Evolutionary conservation across 163 green algal genomes (phyloP).

Genomic region (Chlamydomonas reinhardtii): DNA sequence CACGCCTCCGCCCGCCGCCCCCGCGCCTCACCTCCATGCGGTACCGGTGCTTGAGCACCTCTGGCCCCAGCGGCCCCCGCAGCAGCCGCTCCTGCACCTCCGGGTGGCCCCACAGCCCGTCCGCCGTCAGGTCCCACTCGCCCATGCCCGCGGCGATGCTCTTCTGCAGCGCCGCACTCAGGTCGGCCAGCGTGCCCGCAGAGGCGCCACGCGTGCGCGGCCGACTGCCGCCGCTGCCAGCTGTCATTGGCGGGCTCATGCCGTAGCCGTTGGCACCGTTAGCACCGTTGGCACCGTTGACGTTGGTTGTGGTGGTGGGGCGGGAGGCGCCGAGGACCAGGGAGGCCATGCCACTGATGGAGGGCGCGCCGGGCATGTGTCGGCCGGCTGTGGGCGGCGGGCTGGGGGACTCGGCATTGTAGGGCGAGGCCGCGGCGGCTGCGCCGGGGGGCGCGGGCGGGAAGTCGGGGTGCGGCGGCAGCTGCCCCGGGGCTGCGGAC

Average conservation of each 20-base stretch:
- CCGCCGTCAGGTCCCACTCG: slow-evolving; percentile 58
- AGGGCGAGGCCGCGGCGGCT: neutral
- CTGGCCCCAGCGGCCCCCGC: slow-evolving; percentile 54
- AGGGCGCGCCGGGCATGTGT: neutral
- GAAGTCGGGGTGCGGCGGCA: neutral
- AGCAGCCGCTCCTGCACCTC: slow-evolving; percentile 28
- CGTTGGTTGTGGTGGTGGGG: neutral
- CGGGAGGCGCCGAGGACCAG: neutral
- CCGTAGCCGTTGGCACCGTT: neutral
- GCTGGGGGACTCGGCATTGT: neutral
- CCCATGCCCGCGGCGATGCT: slow-evolving; percentile 50
- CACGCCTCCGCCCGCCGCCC: neutral
- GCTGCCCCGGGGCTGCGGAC: neutral
- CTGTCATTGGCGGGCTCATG: neutral
- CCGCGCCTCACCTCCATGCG: slow-evolving; percentile 23
- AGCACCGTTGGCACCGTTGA: no score
- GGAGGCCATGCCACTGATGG: slow-evolving; percentile 4
- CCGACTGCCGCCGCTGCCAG: neutral
- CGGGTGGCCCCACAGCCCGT: slow-evolving; percentile 26
- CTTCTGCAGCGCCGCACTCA: slow-evolving; percentile 32
- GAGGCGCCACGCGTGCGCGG: neutral
- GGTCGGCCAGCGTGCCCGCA: slow-evolving; percentile 25
- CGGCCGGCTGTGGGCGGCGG: neutral
- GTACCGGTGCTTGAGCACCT: slow-evolving; percentile 51
- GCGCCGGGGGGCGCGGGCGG: no score